Percentiles rank a stretch among this genome's conserved stretches.
phyloP scores from a whole-genome alignment of 2,329 filamentous ascomycete species.

The Ascochyta pisi region DNA sequence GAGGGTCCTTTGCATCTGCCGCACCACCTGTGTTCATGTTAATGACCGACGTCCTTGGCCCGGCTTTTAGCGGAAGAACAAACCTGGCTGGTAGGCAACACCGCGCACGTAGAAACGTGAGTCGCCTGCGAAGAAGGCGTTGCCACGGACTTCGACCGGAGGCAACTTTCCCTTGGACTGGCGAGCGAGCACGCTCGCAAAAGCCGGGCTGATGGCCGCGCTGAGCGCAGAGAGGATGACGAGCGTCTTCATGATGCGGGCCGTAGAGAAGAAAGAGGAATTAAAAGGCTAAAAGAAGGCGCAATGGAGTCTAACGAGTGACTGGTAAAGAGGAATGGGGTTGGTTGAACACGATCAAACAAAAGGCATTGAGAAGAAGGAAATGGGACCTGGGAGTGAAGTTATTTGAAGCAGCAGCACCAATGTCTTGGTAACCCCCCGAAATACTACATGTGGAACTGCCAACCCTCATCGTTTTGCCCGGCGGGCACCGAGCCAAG shows the following conservation, averaged over 20 bases:
- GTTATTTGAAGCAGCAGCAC: slow-evolving; percentile 43
- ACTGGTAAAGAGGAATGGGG: slow-evolving; percentile 41
- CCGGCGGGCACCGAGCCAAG: slow-evolving; percentile 43
- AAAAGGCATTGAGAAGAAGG: slow-evolving; percentile 32
- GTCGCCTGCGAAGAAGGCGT: slow-evolving; percentile 68
- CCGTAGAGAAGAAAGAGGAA: slow-evolving; percentile 27
- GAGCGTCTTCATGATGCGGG: slow-evolving; percentile 41
- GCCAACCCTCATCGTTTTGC: slow-evolving; percentile 44
- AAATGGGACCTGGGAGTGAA: slow-evolving; percentile 26
- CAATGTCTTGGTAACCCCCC: slow-evolving; percentile 37
- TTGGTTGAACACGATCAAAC: slow-evolving; percentile 31
- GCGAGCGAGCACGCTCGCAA: slow-evolving; percentile 33
- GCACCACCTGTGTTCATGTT: slow-evolving; percentile 49
- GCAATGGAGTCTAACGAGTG: slow-evolving; percentile 45
- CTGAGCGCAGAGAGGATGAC: slow-evolving; percentile 35
- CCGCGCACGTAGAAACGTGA: slow-evolving; percentile 67
- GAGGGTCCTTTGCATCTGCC: slow-evolving; percentile 66
- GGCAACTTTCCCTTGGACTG: slow-evolving; percentile 53
- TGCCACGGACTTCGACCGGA: slow-evolving; percentile 65
- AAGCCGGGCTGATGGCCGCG: slow-evolving; percentile 35
- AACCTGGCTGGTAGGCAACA: slow-evolving; percentile 71
- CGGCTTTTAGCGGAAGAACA: slow-evolving; percentile 34
- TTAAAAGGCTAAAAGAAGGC: slow-evolving; percentile 37
- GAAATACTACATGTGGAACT: slow-evolving; percentile 44
- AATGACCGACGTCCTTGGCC: slow-evolving; percentile 44